Conservation (phyloP, 257 asterid species). For the Solanum ossicruentum region DNA sequence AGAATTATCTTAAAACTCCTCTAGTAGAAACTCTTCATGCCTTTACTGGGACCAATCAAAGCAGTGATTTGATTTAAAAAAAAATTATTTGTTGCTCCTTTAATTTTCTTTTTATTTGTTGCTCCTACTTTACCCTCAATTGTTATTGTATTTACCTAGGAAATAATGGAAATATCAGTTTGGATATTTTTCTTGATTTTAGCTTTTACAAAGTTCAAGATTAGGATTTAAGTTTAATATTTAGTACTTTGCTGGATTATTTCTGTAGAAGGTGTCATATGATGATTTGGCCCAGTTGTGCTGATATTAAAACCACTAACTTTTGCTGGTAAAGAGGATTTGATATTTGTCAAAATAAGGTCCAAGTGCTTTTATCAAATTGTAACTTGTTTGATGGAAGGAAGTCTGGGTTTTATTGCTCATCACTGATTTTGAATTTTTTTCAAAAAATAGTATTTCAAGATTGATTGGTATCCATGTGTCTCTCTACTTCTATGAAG, state of each 20-base stretch:
- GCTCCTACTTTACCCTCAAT: neutral
- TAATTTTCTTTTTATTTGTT: neutral
- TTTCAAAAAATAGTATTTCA: neutral
- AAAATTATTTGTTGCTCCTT: neutral
- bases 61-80: neutral
- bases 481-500: no score
- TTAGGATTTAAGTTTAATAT: neutral
- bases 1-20: neutral
- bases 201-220: neutral
- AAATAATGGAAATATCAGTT: neutral
- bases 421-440: neutral
- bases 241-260: neutral
- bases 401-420: neutral
- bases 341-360: neutral
- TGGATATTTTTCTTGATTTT: neutral
- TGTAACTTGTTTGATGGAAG: neutral
- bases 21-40: neutral
- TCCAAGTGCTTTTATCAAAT: neutral
- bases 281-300: neutral
- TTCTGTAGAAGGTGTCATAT: neutral
- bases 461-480: neutral
- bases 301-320: neutral
- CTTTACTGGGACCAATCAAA: neutral
- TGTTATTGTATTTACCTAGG: neutral
- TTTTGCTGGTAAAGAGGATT: neutral